Conservation (phyloP, 345 rosid genomes). For the Chamaenerion angustifolium region DNA sequence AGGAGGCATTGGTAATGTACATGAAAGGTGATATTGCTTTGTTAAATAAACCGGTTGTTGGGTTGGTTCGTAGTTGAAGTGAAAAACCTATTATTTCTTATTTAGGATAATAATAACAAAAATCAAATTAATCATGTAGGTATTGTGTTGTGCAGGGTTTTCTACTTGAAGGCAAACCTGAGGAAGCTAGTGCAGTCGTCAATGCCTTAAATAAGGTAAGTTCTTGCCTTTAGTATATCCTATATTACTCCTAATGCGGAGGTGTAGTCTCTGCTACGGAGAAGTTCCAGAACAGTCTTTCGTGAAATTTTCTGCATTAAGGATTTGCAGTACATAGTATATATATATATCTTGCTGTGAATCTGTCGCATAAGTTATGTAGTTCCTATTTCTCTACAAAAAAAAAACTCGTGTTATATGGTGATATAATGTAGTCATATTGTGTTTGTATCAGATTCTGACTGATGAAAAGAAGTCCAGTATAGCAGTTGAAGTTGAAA, state of each 20-base stretch:
- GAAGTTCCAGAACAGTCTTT: neutral
- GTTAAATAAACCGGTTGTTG: too few relatives aligned
- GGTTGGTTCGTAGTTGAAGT: too few relatives aligned
- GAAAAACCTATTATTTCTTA: too few relatives aligned
- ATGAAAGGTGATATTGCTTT: too few relatives aligned
- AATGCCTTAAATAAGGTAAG: conserved; percentile 49
- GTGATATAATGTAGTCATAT: conserved; percentile 1
- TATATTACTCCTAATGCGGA: neutral
- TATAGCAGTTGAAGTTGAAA: conserved; percentile 41
- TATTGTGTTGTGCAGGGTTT: conserved; percentile 39
- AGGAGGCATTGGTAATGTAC: too few relatives aligned
- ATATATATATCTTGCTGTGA: neutral
- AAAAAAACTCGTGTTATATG: too few relatives aligned
- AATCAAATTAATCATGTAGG: neutral
- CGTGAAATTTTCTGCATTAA: too few relatives aligned
- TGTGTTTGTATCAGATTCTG: conserved; percentile 27
- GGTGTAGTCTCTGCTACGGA: neutral
- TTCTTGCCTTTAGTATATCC: too few relatives aligned
- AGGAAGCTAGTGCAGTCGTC: conserved; percentile 60
- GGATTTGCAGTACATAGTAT: too few relatives aligned
- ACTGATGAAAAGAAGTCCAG: conserved; percentile 32
- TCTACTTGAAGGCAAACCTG: conserved; percentile 52
- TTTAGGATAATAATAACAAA: too few relatives aligned
- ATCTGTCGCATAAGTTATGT: neutral
- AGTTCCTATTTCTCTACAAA: neutral